These are phyloP conservation scores for Paulownia fortunei DNA, from an alignment of 257 asterid species.

Conservation along the genomic window DNA sequence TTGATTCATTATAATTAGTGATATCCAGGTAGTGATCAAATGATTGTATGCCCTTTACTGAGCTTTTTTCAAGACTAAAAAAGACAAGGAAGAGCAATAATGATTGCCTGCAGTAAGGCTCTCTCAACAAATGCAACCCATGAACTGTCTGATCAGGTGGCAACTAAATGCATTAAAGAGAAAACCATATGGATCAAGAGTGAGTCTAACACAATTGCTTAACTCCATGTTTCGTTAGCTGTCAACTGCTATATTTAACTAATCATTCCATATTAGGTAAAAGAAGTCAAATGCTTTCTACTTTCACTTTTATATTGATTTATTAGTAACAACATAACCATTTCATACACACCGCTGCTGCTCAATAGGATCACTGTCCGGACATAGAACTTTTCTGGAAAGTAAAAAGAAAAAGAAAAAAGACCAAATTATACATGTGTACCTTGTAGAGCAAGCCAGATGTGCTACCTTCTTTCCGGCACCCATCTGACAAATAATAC, in stretches of 20 bases:
- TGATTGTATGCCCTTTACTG: background rate
- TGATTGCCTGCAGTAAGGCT: background rate
- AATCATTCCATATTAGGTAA: conserved; percentile 7
- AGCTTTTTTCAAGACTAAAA: background rate
- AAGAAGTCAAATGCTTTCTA: background rate
- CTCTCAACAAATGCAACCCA: background rate
- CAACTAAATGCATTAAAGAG: conserved; percentile 4
- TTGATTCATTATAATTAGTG: background rate
- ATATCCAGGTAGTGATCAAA: background rate
- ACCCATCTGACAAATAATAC: conserved; percentile 47
- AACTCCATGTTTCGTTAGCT: conserved; percentile 2
- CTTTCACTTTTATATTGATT: background rate
- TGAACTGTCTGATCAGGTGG: background rate
- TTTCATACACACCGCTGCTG: background rate
- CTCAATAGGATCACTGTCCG: conserved; percentile 12
- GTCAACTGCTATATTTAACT: background rate
- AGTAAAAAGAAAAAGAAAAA: conserved; percentile 8
- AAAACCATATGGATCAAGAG: conserved; percentile 15
- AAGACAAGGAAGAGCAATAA: background rate
- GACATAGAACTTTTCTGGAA: background rate
- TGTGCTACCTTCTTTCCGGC: conserved; percentile 32
- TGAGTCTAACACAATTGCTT: background rate
- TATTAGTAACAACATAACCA: background rate
- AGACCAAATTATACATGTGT: background rate
- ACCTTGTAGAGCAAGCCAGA: conserved; percentile 57